Evolutionary conservation across 148 eudicot genomes (phyloP).

Genomic region (Silene uniflora): DNA sequence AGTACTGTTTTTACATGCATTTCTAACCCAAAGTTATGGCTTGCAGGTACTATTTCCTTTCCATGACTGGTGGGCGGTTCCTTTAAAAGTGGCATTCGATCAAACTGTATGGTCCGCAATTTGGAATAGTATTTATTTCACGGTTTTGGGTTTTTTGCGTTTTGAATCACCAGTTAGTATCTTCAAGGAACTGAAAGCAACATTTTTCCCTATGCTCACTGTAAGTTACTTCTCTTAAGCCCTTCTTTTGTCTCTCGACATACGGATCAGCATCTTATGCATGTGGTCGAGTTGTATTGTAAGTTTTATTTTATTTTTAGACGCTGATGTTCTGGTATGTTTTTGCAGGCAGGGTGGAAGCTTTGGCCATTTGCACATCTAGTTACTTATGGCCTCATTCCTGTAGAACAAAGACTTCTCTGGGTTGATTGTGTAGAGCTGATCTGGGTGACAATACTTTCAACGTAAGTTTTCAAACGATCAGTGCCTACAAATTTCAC

Average conservation of each 20-base stretch:
- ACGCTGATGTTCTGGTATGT: slow-evolving; percentile 5
- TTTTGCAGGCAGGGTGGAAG: slow-evolving; percentile 75
- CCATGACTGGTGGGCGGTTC: slow-evolving; percentile 96
- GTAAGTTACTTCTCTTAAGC: slow-evolving; percentile 39
- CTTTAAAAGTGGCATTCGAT: slow-evolving; percentile 80
- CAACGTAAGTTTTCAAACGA: slow-evolving; percentile 58
- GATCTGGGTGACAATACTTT: slow-evolving; percentile 93
- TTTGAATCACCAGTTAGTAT: slow-evolving; percentile 73
- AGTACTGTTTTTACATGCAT: neutral
- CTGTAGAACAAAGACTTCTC: slow-evolving; percentile 90
- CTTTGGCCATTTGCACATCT: slow-evolving; percentile 98
- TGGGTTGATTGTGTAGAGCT: slow-evolving; percentile 98
- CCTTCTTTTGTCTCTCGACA: neutral
- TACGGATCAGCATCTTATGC: neutral
- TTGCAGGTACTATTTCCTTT: slow-evolving; percentile 75
- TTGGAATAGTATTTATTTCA: slow-evolving; percentile 93
- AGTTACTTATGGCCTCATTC: slow-evolving; percentile 79
- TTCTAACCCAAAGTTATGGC: slow-evolving; percentile 6
- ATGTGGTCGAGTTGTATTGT: neutral
- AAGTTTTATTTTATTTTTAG: neutral
- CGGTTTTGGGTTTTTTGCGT: slow-evolving; percentile 65
- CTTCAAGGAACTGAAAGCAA: slow-evolving; percentile 61
- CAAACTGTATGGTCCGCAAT: slow-evolving; percentile 86
- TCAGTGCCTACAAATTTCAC: neutral
- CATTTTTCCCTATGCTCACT: slow-evolving; percentile 93